Percentiles rank a stretch among this genome's conserved stretches.
Evolutionary conservation across 257 asterid species (phyloP).

Genomic region (Echites panduratus): DNA sequence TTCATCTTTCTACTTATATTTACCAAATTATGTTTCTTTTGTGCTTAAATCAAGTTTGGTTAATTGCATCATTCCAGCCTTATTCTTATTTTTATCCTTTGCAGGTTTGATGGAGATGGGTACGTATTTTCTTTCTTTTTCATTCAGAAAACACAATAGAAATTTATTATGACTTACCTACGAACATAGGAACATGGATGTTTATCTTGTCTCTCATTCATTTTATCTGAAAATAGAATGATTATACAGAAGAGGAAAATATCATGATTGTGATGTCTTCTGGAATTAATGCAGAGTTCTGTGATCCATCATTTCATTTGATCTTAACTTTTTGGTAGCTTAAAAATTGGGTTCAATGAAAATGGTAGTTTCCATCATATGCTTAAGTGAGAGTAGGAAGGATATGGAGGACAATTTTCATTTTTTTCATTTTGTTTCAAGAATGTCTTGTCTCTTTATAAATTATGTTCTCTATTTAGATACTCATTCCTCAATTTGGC

Average conservation of each 20-base stretch:
- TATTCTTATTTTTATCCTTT: conserved; percentile 23
- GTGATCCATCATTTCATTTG: neutral
- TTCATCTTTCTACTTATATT: neutral
- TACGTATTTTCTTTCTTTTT: conserved; percentile 29
- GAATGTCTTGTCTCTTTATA: neutral
- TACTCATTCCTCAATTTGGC: neutral
- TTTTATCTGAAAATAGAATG: neutral
- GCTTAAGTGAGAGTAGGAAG: neutral
- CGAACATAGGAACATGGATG: neutral
- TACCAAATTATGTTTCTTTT: neutral
- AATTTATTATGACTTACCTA: neutral
- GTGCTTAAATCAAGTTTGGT: neutral
- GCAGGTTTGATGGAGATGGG: conserved; percentile 99
- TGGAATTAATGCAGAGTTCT: neutral
- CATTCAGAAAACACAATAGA: neutral
- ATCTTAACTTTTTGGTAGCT: neutral
- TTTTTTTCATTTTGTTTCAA: neutral
- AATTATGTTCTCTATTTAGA: neutral
- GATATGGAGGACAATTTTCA: neutral
- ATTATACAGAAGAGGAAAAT: neutral
- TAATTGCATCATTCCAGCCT: conserved; percentile 12
- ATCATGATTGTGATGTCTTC: neutral
- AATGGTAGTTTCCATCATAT: neutral
- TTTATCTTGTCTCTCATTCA: neutral
- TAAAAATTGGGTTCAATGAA: neutral